Percentiles rank a stretch among this genome's conserved stretches.
Evolutionary conservation across 495 filamentous ascomycete species (phyloP).

Genomic region (Alectoria sarmentosa): DNA sequence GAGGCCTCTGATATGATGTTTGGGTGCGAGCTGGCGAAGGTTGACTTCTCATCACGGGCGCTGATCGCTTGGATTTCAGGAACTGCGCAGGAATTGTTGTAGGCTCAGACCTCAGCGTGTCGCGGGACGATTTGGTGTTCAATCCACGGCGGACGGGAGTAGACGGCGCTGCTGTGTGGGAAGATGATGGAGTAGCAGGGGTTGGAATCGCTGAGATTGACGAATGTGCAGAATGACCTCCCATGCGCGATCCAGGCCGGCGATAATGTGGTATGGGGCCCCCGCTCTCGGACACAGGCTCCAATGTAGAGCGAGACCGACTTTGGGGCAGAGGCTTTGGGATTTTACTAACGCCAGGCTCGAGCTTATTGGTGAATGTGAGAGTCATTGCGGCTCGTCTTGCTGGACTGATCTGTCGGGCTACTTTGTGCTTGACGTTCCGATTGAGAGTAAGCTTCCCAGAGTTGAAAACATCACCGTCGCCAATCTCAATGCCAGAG

Average conservation of each 20-base stretch:
- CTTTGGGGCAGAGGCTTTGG: conserved; percentile 58
- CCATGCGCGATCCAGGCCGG: conserved; percentile 57
- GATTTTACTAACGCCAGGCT: conserved; percentile 46
- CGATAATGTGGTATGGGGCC: conserved; percentile 55
- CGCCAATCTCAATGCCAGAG: conserved; percentile 78
- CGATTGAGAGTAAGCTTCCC: conserved; percentile 81
- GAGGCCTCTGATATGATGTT: conserved; percentile 32
- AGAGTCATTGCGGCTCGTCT: conserved; percentile 73
- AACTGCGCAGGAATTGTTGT: conserved; percentile 67
- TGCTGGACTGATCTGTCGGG: conserved; percentile 58
- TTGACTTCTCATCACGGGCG: conserved; percentile 64
- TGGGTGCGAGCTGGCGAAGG: conserved; percentile 33
- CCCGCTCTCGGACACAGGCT: conserved; percentile 89
- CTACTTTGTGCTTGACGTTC: conserved; percentile 79
- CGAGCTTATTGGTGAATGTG: conserved; percentile 76
- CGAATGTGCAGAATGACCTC: conserved; percentile 56
- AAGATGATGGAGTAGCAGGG: conserved; percentile 39
- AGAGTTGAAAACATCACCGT: conserved; percentile 71
- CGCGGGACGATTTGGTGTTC: conserved; percentile 48
- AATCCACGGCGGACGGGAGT: conserved; percentile 54
- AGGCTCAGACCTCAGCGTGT: conserved; percentile 47
- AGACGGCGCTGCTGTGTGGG: conserved; percentile 33
- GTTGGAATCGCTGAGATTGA: conserved; percentile 58
- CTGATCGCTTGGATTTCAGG: conserved; percentile 77
- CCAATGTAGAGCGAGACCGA: conserved; percentile 67